Evolutionary conservation across 257 asterid genomes (phyloP).

Genomic region (Apocynum venetum): DNA sequence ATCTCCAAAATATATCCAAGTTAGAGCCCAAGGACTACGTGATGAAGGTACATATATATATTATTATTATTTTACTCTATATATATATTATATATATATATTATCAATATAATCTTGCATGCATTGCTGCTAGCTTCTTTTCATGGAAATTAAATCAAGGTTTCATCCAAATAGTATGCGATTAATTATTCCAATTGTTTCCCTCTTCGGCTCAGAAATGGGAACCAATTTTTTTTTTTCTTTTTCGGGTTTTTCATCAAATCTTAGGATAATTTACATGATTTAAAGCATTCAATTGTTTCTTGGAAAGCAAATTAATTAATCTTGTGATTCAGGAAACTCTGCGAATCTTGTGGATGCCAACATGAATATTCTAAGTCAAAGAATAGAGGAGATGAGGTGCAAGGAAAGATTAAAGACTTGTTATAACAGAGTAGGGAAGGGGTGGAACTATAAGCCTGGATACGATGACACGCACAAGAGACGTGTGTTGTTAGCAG

Average conservation of each 20-base stretch:
- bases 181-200: too few species aligned
- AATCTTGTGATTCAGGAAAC: neutral
- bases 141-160: too few species aligned
- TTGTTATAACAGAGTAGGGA: neutral
- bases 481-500: conserved; percentile 14
- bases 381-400: conserved; percentile 38
- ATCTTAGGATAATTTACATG: too few species aligned
- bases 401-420: conserved; percentile 30
- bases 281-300: too few species aligned
- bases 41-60: conserved; percentile 32
- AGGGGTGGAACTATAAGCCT: conserved; percentile 44
- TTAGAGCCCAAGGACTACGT: conserved; percentile 24
- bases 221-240: too few species aligned
- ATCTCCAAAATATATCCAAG: conserved; percentile 22
- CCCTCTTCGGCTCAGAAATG: too few species aligned
- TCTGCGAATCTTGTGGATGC: conserved; percentile 37
- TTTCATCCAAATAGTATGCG: too few species aligned
- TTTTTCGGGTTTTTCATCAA: too few species aligned
- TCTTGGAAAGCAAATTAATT: too few species aligned
- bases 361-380: conserved; percentile 28
- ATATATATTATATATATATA: too few species aligned
- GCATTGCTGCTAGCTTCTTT: neutral
- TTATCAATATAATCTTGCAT: neutral
- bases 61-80: too few species aligned
- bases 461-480: conserved; percentile 31